Evolutionary conservation across 352 stramenopile genomes (phyloP).

Genomic region (Elongisporangium senticosum): DNA sequence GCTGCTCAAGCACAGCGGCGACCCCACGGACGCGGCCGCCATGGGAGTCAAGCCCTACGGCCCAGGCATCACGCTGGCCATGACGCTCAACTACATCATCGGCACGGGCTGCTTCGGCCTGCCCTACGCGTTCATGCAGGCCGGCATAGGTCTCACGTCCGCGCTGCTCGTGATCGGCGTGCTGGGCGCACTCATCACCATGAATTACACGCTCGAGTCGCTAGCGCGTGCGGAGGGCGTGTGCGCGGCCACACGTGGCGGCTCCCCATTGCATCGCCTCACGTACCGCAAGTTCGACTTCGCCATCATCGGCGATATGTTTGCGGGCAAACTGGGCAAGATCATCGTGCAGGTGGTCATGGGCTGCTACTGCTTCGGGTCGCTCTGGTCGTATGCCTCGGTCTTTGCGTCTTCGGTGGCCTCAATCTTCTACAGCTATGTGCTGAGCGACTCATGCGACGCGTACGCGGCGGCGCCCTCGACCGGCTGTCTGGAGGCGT

Average conservation of each 20-base stretch:
- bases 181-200: constrained; percentile 61
- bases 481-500: constrained; percentile 49
- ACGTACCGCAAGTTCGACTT: constrained; percentile 88
- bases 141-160: constrained; percentile 56
- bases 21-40: constrained; percentile 18
- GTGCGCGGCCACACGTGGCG: constrained; percentile 39
- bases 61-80: constrained; percentile 58
- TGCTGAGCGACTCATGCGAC: constrained; percentile 56
- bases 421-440: constrained; percentile 75
- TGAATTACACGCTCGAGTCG: constrained; percentile 87
- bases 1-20: constrained; percentile 16
- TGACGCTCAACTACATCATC: constrained; percentile 86
- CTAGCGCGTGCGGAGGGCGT: constrained; percentile 74
- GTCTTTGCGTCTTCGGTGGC: constrained; percentile 84
- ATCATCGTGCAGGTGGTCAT: constrained; percentile 65
- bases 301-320: constrained; percentile 75
- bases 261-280: constrained; percentile 53
- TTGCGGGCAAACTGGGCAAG: constrained; percentile 68
- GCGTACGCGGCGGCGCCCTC: constrained; percentile 47
- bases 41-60: constrained; percentile 68
- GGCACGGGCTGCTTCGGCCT: constrained; percentile 83
- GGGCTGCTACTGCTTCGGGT: constrained; percentile 67
- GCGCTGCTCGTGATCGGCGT: constrained; percentile 60
- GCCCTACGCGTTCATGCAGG: constrained; percentile 71
- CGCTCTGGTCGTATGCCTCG: constrained; percentile 79